Conservation (phyloP, 441 rosid genomes). For the Pelargonium australe region DNA sequence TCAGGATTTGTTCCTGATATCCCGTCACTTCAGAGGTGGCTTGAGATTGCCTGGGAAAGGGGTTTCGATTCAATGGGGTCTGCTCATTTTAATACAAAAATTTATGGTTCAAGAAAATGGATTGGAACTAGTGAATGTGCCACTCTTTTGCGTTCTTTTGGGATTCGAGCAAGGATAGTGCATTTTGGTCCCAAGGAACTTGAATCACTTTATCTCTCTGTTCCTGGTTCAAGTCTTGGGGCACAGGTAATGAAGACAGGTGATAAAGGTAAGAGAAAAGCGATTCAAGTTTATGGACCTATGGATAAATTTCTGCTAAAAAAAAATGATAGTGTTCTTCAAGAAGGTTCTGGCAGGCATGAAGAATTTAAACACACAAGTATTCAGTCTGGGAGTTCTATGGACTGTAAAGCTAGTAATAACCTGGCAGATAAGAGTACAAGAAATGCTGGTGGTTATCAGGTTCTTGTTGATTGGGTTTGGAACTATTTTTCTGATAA, state of each 20-base stretch:
- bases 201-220: constrained; percentile 44
- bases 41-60: constrained; percentile 69
- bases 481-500: constrained; percentile 67
- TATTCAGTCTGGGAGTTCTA: constrained; percentile 14
- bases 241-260: constrained; percentile 13
- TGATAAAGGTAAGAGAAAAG: constrained; percentile 29
- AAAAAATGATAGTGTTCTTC: constrained; percentile 18
- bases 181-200: constrained; percentile 67
- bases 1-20: constrained; percentile 69
- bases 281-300: constrained; percentile 45
- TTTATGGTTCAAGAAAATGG: constrained; percentile 49
- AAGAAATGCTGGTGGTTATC: constrained; percentile 31
- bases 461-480: constrained; percentile 66
- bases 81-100: constrained; percentile 41
- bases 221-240: constrained; percentile 50
- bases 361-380: constrained; percentile 10
- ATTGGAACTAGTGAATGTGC: constrained; percentile 80
- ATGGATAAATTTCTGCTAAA: constrained; percentile 52
- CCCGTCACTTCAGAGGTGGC: constrained; percentile 61
- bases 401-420: constrained; percentile 12
- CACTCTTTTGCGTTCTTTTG: constrained; percentile 67
- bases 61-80: constrained; percentile 66
- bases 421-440: constrained; percentile 19
- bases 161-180: constrained; percentile 61
- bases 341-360: constrained; percentile 7